Percentiles rank a stretch among this genome's conserved stretches.
Conservation (phyloP, 2,329 filamentous ascomycete species). For the Aspergillus candidus region DNA sequence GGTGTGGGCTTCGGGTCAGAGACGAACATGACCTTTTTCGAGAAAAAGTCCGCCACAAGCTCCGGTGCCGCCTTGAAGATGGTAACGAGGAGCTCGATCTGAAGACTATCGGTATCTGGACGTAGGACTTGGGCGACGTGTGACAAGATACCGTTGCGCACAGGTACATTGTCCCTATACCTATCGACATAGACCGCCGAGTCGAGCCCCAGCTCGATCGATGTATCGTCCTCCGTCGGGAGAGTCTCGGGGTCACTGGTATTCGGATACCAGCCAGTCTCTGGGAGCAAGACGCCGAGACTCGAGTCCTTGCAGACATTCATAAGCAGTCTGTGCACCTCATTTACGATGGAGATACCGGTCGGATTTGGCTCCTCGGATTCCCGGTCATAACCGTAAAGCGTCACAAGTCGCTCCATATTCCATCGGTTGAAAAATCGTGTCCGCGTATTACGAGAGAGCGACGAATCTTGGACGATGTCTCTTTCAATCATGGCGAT, state of each 20-base stretch:
- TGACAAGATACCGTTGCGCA: constrained; percentile 73
- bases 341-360: constrained; percentile 55
- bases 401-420: constrained; percentile 62
- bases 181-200: constrained; percentile 64
- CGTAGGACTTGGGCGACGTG: constrained; percentile 72
- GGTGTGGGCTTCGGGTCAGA: constrained; percentile 89
- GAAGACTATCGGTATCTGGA: constrained; percentile 73
- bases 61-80: constrained; percentile 81
- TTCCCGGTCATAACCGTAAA: constrained; percentile 55
- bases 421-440: constrained; percentile 69
- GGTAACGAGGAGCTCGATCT: constrained; percentile 72
- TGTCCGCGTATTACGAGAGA: constrained; percentile 69
- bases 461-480: constrained; percentile 66
- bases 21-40: constrained; percentile 69
- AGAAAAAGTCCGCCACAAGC: constrained; percentile 80
- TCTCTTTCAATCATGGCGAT: constrained; percentile 63
- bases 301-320: constrained; percentile 66
- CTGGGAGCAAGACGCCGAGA: constrained; percentile 68
- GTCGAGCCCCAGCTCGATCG: constrained; percentile 61
- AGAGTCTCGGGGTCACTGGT: constrained; percentile 55
- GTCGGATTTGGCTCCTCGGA: constrained; percentile 41
- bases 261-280: constrained; percentile 79
- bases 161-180: constrained; percentile 59
- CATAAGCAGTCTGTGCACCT: constrained; percentile 69
- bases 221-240: constrained; percentile 41